A percentile compares a stretch with the other conserved stretches of the same genome.
These are phyloP conservation scores for Globisporangium cederbergense DNA, from an alignment of 352 stramenopile species.

Conservation along the genomic window DNA sequence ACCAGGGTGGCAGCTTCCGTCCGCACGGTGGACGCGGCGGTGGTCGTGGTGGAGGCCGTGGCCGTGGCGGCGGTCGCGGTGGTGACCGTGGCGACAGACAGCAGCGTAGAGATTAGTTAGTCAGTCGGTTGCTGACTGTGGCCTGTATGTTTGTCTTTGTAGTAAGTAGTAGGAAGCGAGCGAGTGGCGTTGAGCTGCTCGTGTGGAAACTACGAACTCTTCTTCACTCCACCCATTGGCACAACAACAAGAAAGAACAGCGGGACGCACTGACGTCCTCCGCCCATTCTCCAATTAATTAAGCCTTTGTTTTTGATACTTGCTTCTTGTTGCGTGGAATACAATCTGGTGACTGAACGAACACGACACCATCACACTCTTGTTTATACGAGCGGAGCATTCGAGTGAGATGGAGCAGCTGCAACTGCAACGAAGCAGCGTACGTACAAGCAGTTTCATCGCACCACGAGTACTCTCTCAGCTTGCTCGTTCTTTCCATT, in stretches of 20 bases:
- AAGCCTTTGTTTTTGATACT: slow-evolving; percentile 21
- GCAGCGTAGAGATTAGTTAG: slow-evolving; percentile 25
- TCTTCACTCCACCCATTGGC: not conserved
- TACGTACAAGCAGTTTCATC: too few relatives aligned
- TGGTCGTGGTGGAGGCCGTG: slow-evolving; percentile 34
- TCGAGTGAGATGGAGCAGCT: too few relatives aligned
- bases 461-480: too few relatives aligned
- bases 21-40: slow-evolving; percentile 45
- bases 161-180: not conserved
- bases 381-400: too few relatives aligned
- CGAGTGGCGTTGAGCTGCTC: not conserved
- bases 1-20: slow-evolving; percentile 43
- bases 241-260: slow-evolving; percentile 20
- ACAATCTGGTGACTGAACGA: too few relatives aligned
- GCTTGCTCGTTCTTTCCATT: too few relatives aligned
- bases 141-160: slow-evolving; percentile 2
- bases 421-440: too few relatives aligned
- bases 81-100: slow-evolving; percentile 35
- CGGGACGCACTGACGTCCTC: not conserved
- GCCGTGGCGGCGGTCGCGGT: slow-evolving; percentile 24
- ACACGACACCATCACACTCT: too few relatives aligned
- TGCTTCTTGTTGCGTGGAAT: not conserved
- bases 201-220: not conserved
- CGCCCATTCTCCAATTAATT: slow-evolving; percentile 10
- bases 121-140: not conserved